Percentiles rank a stretch among this genome's conserved stretches.
Evolutionary conservation across 2,329 filamentous ascomycete genomes (phyloP).

Genomic region (Fusarium penzigii): DNA sequence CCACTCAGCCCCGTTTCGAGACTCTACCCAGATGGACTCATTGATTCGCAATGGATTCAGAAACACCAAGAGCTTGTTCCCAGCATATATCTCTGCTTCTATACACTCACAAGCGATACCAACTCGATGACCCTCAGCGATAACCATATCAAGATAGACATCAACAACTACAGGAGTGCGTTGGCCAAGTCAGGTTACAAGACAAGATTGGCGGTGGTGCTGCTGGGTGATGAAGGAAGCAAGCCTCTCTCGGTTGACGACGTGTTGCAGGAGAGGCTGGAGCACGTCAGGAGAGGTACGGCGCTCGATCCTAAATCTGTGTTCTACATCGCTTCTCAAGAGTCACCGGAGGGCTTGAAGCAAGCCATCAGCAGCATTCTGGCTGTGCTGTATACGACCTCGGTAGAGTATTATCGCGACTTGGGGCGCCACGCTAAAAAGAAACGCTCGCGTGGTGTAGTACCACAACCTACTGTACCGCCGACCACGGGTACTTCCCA

Average conservation of each 20-base stretch:
- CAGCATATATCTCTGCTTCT: conserved; percentile 79
- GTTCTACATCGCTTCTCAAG: conserved; percentile 78
- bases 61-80: conserved; percentile 89
- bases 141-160: conserved; percentile 84
- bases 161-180: conserved; percentile 72
- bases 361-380: conserved; percentile 75
- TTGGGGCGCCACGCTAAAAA: conserved; percentile 88
- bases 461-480: conserved; percentile 79
- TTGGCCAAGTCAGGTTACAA: conserved; percentile 73
- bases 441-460: conserved; percentile 78
- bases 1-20: conserved; percentile 81
- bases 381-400: conserved; percentile 68
- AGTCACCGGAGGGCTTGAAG: conserved; percentile 69
- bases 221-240: conserved; percentile 34
- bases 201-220: conserved; percentile 72
- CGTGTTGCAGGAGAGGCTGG: conserved; percentile 67
- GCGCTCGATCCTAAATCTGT: conserved; percentile 81
- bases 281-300: conserved; percentile 76
- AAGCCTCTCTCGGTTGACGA: conserved; percentile 57
- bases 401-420: conserved; percentile 90
- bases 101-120: conserved; percentile 70
- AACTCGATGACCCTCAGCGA: conserved; percentile 78
- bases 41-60: conserved; percentile 78
- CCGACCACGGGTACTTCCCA: conserved; percentile 84
- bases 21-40: conserved; percentile 86